Percentiles rank a stretch among this genome's conserved stretches.
Conservation (phyloP, 129 eudicot genomes). For the Deinandra increscens region DNA sequence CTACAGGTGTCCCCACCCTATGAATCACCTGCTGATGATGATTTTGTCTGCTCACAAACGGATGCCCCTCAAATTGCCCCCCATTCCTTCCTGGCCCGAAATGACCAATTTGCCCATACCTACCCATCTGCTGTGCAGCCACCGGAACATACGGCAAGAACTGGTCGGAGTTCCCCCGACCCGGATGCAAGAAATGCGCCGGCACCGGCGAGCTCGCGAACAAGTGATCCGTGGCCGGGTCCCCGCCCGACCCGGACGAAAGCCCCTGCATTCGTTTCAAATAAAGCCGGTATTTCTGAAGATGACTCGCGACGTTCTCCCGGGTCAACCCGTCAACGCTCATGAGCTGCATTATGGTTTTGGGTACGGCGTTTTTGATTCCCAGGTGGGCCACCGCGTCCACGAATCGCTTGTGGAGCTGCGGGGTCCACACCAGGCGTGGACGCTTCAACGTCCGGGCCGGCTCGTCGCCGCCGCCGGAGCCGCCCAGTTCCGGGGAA, state of each 20-base stretch:
- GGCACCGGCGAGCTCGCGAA: conserved; percentile 96
- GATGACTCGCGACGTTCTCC: conserved; percentile 90
- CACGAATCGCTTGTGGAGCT: conserved; percentile 85
- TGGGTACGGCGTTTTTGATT: conserved; percentile 93
- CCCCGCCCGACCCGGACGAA: conserved; percentile 44
- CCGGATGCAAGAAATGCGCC: conserved; percentile 69
- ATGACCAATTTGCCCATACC: conserved; percentile 65
- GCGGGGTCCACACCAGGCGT: conserved; percentile 96
- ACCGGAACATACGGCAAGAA: conserved; percentile 57
- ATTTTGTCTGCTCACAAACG: conserved; percentile 54
- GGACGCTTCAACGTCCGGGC: conserved; percentile 92
- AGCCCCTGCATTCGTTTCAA: conserved; percentile 89
- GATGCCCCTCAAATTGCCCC: conserved; percentile 70
- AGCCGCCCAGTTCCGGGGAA: conserved; percentile 50
- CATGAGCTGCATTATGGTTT: conserved; percentile 97
- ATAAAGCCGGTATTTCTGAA: conserved; percentile 85
- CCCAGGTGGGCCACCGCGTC: conserved; percentile 96
- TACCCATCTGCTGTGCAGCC: conserved; percentile 52
- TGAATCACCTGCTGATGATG: conserved; percentile 53
- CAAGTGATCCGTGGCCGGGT: conserved; percentile 71
- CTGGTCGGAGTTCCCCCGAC: conserved; percentile 51
- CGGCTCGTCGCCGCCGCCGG: conserved; percentile 56
- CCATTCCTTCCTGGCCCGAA: conserved; percentile 69
- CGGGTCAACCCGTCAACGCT: conserved; percentile 92
- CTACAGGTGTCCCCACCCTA: conserved; percentile 48